These are phyloP conservation scores for Phaeophleospora eucalypticola DNA, from an alignment of 2,329 filamentous ascomycete genomes.

Conservation along the genomic window DNA sequence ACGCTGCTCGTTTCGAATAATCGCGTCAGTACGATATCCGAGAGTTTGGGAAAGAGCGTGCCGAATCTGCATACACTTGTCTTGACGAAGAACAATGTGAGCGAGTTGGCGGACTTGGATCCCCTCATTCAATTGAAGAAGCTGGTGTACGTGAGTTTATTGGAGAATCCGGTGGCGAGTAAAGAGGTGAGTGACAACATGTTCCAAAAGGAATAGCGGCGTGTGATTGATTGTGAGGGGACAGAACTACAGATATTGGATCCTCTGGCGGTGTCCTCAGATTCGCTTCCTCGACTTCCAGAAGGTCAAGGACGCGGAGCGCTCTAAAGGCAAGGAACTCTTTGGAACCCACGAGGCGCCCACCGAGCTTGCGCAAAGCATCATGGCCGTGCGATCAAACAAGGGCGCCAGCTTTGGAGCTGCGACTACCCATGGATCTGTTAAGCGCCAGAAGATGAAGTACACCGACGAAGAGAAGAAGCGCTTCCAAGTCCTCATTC, in stretches of 20 bases:
- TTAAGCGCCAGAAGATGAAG: constrained; percentile 37
- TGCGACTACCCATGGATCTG: constrained; percentile 45
- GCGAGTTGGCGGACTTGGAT: constrained; percentile 83
- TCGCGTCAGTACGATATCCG: constrained; percentile 76
- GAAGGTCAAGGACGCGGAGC: constrained; percentile 85
- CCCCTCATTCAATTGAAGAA: constrained; percentile 64
- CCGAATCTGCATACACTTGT: constrained; percentile 80
- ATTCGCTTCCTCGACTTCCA: constrained; percentile 89
- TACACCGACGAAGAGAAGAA: constrained; percentile 85
- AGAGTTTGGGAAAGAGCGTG: constrained; percentile 66
- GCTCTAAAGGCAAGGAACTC: constrained; percentile 68
- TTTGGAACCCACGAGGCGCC: constrained; percentile 79
- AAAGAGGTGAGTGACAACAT: constrained; percentile 69
- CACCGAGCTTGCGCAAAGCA: constrained; percentile 75
- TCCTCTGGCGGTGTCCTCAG: constrained; percentile 78
- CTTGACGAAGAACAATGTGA: constrained; percentile 75
- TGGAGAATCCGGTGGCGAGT: constrained; percentile 85
- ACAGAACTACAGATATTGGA: constrained; percentile 87
- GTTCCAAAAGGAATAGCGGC: background rate
- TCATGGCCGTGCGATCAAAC: constrained; percentile 79
- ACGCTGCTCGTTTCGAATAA: constrained; percentile 89
- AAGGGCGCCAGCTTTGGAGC: constrained; percentile 9
- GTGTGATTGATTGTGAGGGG: constrained; percentile 3
- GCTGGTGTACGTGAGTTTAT: constrained; percentile 74
- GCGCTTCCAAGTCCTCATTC: constrained; percentile 79